phyloP scores from a whole-genome alignment of 2,329 filamentous ascomycete genomes.

The Amphichorda felina region DNA sequence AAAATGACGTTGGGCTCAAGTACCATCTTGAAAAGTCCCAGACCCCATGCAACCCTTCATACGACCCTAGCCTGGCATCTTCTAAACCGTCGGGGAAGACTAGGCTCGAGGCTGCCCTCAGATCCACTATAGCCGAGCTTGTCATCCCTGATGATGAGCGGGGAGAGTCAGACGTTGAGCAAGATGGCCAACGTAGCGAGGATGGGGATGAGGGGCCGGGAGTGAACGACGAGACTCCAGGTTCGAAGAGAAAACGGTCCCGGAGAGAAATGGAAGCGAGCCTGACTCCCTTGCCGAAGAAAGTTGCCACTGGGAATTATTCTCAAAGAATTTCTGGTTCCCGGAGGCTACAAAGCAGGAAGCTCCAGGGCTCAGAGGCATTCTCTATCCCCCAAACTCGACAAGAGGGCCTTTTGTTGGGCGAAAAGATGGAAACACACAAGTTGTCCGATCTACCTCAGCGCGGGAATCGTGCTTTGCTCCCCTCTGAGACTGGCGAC shows the following conservation, averaged over 20 bases:
- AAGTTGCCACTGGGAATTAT: slow-evolving; percentile 3
- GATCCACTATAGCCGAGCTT: background rate
- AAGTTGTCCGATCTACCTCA: background rate
- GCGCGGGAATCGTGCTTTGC: background rate
- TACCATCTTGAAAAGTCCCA: slow-evolving; percentile 45
- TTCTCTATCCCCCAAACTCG: background rate
- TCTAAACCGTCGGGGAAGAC: background rate
- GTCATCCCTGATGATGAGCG: no score
- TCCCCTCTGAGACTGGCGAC: no score
- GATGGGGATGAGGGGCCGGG: no score
- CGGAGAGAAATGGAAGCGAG: background rate
- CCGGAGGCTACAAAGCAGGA: background rate
- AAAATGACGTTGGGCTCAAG: slow-evolving; percentile 44
- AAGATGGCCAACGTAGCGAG: no score
- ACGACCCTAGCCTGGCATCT: slow-evolving; percentile 7
- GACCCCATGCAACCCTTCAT: slow-evolving; percentile 38
- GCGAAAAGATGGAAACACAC: background rate
- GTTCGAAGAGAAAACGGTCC: background rate
- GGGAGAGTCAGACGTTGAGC: no score
- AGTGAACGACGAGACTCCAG: background rate
- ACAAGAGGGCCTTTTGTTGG: slow-evolving; percentile 3
- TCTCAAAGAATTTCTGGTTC: background rate
- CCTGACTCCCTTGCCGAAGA: background rate
- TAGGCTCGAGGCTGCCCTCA: background rate
- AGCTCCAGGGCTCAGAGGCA: background rate